Base-by-base conservation (phyloP, 1,284 basidiomycete genomes). In the Cutaneotrichosporon cutaneum region DNA sequence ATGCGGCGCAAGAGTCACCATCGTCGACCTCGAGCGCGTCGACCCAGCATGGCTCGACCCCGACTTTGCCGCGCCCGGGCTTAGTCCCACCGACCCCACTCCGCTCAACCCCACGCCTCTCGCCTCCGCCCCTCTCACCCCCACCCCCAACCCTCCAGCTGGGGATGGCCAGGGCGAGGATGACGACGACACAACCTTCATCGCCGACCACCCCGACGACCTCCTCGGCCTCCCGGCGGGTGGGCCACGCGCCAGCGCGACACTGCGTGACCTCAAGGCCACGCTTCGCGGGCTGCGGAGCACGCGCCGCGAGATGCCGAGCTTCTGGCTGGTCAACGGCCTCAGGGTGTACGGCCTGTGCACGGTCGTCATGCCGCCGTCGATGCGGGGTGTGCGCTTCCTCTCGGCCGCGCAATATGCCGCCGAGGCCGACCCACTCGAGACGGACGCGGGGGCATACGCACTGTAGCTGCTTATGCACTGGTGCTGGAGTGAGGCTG, bases 301-400 rank as follows among this genome's bases (percentile, higher is more conserved):
- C 13, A 22, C 6, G 14, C 33, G 35, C 52, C 35, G 35, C 35
- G 35, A 36, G 14, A 36, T 10, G 22, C 52, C 35, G 13, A 39
- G 33, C 9, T 54, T 54, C 35, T 54, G 52, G 52, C 33, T 54
- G 8, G 52, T 39, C 11, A 54, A 35, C 35, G 52, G 52, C 3
- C 11, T 54, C 4, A 13, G 52, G 13, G 18, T 54, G 6, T 39
- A 39, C 13, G 52, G 35, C 1, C 52, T 54, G 24, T 54, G 10
- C 21, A 35, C 33, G 3, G 35, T 54, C 24, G 52, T 51, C 18
- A 39, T 24, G 35, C 22, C 22, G 0, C 35, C 4, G 18, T n/a
- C 8, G 5, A 54, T 14, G 7, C 10, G 24, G 22, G 8, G 52
- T 22, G 52, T 54, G 16, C 33, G 52, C 6, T 54, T 54, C 24